Percentiles rank a stretch among this genome's conserved stretches.
phyloP scores from a whole-genome alignment of 2,329 filamentous ascomycete genomes.

The Beauveria brongniartii region DNA sequence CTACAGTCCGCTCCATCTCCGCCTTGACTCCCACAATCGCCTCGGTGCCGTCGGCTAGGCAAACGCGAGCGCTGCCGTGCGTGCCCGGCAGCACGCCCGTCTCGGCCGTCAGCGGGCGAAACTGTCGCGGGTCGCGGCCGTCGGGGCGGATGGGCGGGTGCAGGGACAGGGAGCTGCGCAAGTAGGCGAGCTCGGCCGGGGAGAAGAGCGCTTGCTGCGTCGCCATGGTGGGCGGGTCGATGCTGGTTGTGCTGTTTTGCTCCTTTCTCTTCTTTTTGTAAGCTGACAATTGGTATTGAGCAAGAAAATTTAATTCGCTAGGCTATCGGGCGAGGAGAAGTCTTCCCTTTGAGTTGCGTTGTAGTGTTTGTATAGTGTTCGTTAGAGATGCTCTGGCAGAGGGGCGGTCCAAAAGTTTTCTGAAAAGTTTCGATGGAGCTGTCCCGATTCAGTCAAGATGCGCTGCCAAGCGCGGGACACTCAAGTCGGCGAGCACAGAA shows the following conservation, averaged over 20 bases:
- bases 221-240: slow-evolving; percentile 40
- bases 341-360: neutral
- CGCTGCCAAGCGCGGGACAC: neutral
- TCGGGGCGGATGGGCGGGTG: slow-evolving; percentile 83
- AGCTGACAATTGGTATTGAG: neutral
- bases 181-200: slow-evolving; percentile 91
- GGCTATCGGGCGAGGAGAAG: too few relatives aligned
- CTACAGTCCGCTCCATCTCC: slow-evolving; percentile 70
- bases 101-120: slow-evolving; percentile 85
- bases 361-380: neutral
- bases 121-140: slow-evolving; percentile 72
- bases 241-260: neutral
- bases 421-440: slow-evolving; percentile 9
- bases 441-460: neutral
- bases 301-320: neutral
- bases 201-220: slow-evolving; percentile 71
- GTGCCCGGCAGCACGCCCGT: slow-evolving; percentile 81
- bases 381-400: neutral
- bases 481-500: neutral
- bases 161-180: slow-evolving; percentile 78
- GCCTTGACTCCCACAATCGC: slow-evolving; percentile 94
- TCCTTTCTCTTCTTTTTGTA: neutral
- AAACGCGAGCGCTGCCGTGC: slow-evolving; percentile 88
- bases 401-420: slow-evolving; percentile 7
- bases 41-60: slow-evolving; percentile 91